Evolutionary conservation across 345 rosid genomes (phyloP).

Genomic region (Dipteronia dyeriana): DNA sequence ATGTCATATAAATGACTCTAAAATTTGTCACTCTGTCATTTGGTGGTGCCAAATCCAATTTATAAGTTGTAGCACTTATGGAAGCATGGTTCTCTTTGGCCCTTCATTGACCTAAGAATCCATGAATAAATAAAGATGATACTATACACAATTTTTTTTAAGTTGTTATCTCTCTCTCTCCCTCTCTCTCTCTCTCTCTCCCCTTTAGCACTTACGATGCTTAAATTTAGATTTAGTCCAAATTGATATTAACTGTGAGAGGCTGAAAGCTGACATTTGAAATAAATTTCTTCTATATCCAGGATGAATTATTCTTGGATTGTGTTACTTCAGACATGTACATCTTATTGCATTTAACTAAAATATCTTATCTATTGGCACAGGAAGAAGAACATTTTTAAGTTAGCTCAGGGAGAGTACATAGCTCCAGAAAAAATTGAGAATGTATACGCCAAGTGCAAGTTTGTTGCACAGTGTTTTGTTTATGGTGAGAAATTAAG

Average conservation of each 20-base stretch:
- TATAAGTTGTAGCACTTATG: background rate
- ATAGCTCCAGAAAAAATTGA: slow-evolving; percentile 99
- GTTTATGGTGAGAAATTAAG: slow-evolving; percentile 60
- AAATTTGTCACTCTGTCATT: background rate
- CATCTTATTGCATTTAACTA: background rate
- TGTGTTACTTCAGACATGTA: slow-evolving; percentile 1
- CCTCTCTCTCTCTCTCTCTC: background rate
- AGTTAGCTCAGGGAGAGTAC: slow-evolving; percentile 98
- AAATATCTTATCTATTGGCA: slow-evolving; percentile 16
- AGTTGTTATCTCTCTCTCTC: no score
- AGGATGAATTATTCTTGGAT: background rate
- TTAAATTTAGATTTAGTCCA: slow-evolving; percentile 3
- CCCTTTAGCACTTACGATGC: background rate
- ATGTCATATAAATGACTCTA: background rate
- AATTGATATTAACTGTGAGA: background rate
- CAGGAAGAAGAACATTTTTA: slow-evolving; percentile 99
- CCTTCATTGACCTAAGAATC: background rate
- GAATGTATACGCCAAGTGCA: slow-evolving; percentile 93
- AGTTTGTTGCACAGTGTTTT: slow-evolving; percentile 77
- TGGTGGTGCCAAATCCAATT: background rate
- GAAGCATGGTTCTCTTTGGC: background rate
- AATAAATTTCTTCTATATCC: background rate
- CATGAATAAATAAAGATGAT: no score
- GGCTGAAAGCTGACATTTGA: background rate
- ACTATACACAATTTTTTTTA: no score